phyloP scores from a whole-genome alignment of 1,284 basidiomycete species.

The Sanghuangporus weigelae region DNA sequence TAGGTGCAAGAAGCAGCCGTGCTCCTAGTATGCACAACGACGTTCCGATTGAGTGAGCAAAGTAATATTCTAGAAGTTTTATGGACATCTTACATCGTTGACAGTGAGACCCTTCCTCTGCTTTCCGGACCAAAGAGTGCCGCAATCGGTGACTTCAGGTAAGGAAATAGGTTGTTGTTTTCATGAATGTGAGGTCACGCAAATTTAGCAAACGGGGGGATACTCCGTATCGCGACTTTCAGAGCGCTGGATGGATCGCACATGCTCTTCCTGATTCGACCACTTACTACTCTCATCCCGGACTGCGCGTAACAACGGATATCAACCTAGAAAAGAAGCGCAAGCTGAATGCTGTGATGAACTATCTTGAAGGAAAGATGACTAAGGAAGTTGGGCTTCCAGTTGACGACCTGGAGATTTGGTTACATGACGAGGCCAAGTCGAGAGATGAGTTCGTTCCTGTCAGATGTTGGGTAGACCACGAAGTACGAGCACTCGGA shows the following conservation, averaged over 20 bases:
- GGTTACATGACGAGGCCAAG: slow-evolving; percentile 36
- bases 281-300: slow-evolving; percentile 61
- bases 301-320: slow-evolving; percentile 55
- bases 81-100: not conserved
- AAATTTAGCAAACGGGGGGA: not conserved
- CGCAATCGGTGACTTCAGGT: not conserved
- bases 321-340: slow-evolving; percentile 50
- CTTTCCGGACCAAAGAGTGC: slow-evolving; percentile 3
- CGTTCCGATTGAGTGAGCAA: slow-evolving; percentile 13
- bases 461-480: slow-evolving; percentile 58
- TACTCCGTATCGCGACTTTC: slow-evolving; percentile 11
- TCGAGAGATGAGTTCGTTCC: slow-evolving; percentile 31
- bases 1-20: slow-evolving; percentile 13
- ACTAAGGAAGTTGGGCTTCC: slow-evolving; percentile 26
- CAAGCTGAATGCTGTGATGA: slow-evolving; percentile 44
- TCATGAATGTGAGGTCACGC: not conserved
- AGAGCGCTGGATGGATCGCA: slow-evolving; percentile 50
- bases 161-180: not conserved
- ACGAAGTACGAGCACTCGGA: slow-evolving; percentile 47
- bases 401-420: slow-evolving; percentile 48
- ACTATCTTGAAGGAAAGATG: slow-evolving; percentile 39
- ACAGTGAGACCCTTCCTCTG: slow-evolving; percentile 13
- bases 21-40: slow-evolving; percentile 9
- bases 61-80: not conserved
- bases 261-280: slow-evolving; percentile 63